Evolutionary conservation across 345 rosid genomes (phyloP).

Genomic region (Hibiscus mutabilis): DNA sequence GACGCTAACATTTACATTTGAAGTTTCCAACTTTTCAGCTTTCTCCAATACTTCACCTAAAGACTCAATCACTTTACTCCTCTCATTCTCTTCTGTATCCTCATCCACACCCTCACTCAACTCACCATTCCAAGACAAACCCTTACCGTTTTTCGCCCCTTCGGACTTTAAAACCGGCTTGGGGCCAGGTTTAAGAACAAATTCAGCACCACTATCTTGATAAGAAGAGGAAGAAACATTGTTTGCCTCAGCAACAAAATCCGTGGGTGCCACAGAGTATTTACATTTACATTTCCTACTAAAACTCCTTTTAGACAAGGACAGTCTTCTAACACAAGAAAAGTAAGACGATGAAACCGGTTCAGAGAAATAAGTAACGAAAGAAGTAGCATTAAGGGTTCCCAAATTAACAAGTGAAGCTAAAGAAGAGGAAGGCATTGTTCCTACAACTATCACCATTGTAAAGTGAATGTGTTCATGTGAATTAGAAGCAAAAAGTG

Average conservation of each 20-base stretch:
- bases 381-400: slow-evolving; percentile 37
- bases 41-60: slow-evolving; percentile 86
- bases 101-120: slow-evolving; percentile 30
- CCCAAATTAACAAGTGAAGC: slow-evolving; percentile 61
- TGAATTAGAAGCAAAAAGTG: not conserved
- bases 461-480: not conserved
- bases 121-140: slow-evolving; percentile 28
- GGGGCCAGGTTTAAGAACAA: slow-evolving; percentile 73
- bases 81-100: slow-evolving; percentile 39
- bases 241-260: slow-evolving; percentile 62
- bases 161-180: slow-evolving; percentile 63
- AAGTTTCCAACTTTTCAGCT: slow-evolving; percentile 72
- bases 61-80: slow-evolving; percentile 69
- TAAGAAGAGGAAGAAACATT: slow-evolving; percentile 47
- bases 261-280: slow-evolving; percentile 70
- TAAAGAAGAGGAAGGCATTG: slow-evolving; percentile 73
- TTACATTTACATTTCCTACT: slow-evolving; percentile 23
- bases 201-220: slow-evolving; percentile 42
- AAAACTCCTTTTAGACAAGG: slow-evolving; percentile 33
- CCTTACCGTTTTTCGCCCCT: slow-evolving; percentile 23
- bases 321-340: slow-evolving; percentile 15
- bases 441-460: slow-evolving; percentile 67
- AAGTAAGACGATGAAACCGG: slow-evolving; percentile 47
- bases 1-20: slow-evolving; percentile 23
- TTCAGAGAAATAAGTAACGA: slow-evolving; percentile 32